phyloP scores from a whole-genome alignment of 805 yeast species.

The Barnettozyma populi region DNA sequence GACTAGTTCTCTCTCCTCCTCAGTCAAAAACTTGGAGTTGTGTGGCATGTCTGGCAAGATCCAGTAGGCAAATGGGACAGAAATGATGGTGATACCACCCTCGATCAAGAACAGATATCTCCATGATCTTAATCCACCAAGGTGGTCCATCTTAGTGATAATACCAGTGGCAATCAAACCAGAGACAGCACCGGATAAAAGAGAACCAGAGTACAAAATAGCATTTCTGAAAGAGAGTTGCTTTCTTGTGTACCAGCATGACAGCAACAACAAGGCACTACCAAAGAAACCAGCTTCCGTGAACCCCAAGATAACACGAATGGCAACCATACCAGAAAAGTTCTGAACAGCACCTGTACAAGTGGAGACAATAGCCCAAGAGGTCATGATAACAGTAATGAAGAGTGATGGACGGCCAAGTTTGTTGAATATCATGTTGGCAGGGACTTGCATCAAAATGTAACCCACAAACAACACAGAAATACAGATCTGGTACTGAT shows the following conservation, averaged over 20 bases:
- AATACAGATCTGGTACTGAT: conserved; percentile 44
- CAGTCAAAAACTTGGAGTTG: conserved; percentile 40
- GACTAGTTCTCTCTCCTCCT: conserved; percentile 37
- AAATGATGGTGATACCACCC: conserved; percentile 45
- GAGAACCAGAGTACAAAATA: conserved; percentile 45
- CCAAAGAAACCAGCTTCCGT: conserved; percentile 45
- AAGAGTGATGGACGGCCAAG: conserved; percentile 46
- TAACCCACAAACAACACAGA: conserved; percentile 49
- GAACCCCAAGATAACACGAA: conserved; percentile 38
- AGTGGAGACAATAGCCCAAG: conserved; percentile 41
- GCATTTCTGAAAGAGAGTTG: conserved; percentile 47
- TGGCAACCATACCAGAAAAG: conserved; percentile 26
- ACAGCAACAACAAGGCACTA: conserved; percentile 43
- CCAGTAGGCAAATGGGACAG: conserved; percentile 42
- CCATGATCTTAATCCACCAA: conserved; percentile 42
- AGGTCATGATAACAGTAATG: conserved; percentile 42
- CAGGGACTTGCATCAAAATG: conserved; percentile 46
- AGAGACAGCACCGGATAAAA: conserved; percentile 47
- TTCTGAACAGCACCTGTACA: conserved; percentile 29
- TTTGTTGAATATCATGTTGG: conserved; percentile 37
- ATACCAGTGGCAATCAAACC: conserved; percentile 54
- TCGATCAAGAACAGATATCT: conserved; percentile 52
- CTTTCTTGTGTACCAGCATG: conserved; percentile 50
- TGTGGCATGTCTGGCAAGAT: conserved; percentile 50
- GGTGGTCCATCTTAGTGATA: conserved; percentile 36